Evolutionary conservation across 2,329 filamentous ascomycete species (phyloP).

Genomic region (Thermomyces lanuginosus): DNA sequence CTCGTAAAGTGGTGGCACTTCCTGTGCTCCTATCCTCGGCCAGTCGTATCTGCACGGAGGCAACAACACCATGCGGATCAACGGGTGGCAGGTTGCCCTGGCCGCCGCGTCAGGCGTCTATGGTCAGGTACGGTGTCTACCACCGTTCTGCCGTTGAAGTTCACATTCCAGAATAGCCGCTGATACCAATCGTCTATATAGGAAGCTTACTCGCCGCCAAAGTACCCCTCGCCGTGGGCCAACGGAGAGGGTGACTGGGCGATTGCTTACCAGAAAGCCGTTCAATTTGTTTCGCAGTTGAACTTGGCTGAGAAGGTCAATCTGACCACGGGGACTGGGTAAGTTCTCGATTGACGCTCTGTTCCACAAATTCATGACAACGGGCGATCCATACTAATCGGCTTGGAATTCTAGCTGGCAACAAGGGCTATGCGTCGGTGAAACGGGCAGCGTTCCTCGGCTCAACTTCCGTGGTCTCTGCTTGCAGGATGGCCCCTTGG

Average conservation of each 20-base stretch:
- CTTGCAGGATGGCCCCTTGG: slow-evolving; percentile 71
- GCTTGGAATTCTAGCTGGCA: slow-evolving; percentile 37
- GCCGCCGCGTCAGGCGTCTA: slow-evolving; percentile 17
- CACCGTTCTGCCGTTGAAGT: too few relatives aligned
- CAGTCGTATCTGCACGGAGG: too few relatives aligned
- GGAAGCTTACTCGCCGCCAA: slow-evolving; percentile 40
- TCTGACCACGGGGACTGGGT: slow-evolving; percentile 79
- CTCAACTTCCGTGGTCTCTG: slow-evolving; percentile 56
- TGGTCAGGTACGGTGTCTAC: slow-evolving; percentile 14
- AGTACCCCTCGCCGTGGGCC: slow-evolving; percentile 80
- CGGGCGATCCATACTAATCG: not conserved
- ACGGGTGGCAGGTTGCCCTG: slow-evolving; percentile 18
- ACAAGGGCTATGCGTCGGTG: slow-evolving; percentile 60
- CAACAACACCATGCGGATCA: slow-evolving; percentile 17
- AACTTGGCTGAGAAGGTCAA: slow-evolving; percentile 87
- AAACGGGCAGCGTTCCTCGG: slow-evolving; percentile 37
- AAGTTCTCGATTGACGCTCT: too few relatives aligned
- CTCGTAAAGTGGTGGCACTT: too few relatives aligned
- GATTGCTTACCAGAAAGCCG: slow-evolving; percentile 58
- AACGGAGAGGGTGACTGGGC: slow-evolving; percentile 58
- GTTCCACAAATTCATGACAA: too few relatives aligned
- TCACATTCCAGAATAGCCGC: not conserved
- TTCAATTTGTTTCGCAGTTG: slow-evolving; percentile 63
- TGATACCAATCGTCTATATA: slow-evolving; percentile 3
- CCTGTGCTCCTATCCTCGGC: too few relatives aligned